Evolutionary conservation across 2,329 filamentous ascomycete genomes (phyloP), one percentile per base, ranked within the genome.

Genomic region (Macrophomina tecta): DNA sequence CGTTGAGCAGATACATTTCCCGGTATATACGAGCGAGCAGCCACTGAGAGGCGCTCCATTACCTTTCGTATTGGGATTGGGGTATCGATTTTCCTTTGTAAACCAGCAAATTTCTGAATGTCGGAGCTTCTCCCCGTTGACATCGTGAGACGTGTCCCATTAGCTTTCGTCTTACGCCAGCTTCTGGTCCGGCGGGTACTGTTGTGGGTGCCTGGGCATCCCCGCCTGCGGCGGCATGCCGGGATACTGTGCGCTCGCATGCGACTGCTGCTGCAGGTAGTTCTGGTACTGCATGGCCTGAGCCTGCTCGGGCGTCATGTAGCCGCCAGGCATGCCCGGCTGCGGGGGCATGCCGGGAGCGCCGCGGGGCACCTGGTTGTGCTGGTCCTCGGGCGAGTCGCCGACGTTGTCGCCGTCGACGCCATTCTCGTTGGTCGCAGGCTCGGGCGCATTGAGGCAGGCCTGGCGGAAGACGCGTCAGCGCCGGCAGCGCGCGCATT

Each of bases 361-460:
- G 72, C 88, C 89, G 48, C 90, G 87, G 56, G 91, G 91, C 67
- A 96, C 86, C 73, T 93, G 91, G 74, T 87, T 87, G 74, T 91
- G 89, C 68, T 93, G 89, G 79, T 98, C 95, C 80, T 98, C 95
- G 64, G 94, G 94, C 1, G 94, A 96, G 72, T 97, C 93, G 75
- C 93, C 91, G 70, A 78, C 76, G 63, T 80, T 80, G 72, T 84
- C 82, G 56, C 77, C 81, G 68, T 84, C 83, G 68, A 84, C 81
- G 70, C 82, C 83, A 69, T 85, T 85, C 74, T 89, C 89, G 75
- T 91, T 91, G 40, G 89, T 87, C 30, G 90, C 85, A 61, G 94
- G 94, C 80, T 99, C 95, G 49, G 95, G 95, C 23, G 95, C 95
- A 79, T 99, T 99, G 69, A 99, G 83, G 78, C 95, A 99, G 62